Percentiles rank a stretch among this genome's conserved stretches.
Conservation (phyloP, 371 early-diverging fungal genomes). For the Mucor circinelloides region DNA sequence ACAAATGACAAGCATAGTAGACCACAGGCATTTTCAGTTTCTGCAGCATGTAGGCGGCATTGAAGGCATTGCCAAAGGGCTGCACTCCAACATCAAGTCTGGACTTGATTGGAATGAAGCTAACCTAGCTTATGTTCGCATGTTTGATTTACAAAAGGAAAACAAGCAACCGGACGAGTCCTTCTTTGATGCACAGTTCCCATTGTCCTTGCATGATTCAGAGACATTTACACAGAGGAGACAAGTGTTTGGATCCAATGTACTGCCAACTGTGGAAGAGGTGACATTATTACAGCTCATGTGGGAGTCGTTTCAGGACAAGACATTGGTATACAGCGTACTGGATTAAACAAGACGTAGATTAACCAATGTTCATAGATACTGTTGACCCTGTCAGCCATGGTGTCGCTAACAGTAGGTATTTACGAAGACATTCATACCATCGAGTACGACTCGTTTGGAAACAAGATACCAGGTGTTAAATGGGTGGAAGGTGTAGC, state of each 20-base stretch:
- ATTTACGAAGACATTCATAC: conserved; percentile 72
- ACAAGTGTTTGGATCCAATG: conserved; percentile 64
- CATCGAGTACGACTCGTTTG: conserved; percentile 24
- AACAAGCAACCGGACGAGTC: conserved; percentile 1
- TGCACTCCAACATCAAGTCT: conserved; percentile 46
- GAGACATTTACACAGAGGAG: conserved; percentile 40
- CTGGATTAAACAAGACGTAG: neutral
- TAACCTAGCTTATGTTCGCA: conserved; percentile 13
- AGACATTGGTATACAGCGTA: conserved; percentile 65
- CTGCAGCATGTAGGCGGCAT: conserved; percentile 51
- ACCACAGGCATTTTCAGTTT: conserved; percentile 50
- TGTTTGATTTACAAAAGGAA: conserved; percentile 11
- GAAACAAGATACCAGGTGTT: conserved; percentile 38
- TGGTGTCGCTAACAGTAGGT: conserved; percentile 81
- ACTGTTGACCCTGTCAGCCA: conserved; percentile 77
- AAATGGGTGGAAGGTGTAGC: conserved; percentile 75
- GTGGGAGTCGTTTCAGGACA: conserved; percentile 81
- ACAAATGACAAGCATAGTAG: conserved; percentile 52
- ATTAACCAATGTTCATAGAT: conserved; percentile 34
- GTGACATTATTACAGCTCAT: conserved; percentile 68
- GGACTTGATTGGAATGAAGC: conserved; percentile 41
- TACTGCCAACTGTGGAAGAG: conserved; percentile 62
- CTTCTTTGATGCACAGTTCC: neutral
- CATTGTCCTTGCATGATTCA: neutral
- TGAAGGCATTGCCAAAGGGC: conserved; percentile 52